Conservation (phyloP, 345 rosid species). For the Eucalyptus sp. region DNA sequence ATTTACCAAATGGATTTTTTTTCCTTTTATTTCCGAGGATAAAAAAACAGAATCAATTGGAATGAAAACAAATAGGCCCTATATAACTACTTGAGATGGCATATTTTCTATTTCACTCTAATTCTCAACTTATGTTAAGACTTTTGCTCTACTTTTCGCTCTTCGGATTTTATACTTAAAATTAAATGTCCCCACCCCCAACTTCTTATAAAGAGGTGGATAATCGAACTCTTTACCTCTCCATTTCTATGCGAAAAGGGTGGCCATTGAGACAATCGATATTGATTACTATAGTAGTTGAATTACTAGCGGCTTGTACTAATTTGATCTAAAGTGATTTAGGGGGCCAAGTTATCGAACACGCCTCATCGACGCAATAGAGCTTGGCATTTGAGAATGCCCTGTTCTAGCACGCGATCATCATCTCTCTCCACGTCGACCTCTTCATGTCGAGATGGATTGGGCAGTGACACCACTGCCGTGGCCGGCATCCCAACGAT, state of each 20-base stretch:
- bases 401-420: background rate
- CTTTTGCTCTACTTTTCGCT: no score
- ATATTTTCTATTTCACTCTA: no score
- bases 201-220: no score
- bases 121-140: no score
- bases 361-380: background rate
- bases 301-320: background rate
- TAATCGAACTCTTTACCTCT: no score
- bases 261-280: no score
- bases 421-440: background rate
- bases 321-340: background rate
- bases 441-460: background rate
- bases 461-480: background rate
- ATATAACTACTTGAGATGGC: no score
- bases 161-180: no score
- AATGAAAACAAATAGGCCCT: no score
- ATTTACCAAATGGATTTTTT: rapidly evolving
- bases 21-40: rapidly evolving
- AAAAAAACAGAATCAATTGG: rapidly evolving
- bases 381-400: background rate
- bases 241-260: no score
- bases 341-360: background rate
- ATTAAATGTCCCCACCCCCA: rapidly evolving
- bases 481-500: background rate
- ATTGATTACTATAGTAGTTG: background rate